phyloP scores from a whole-genome alignment of 305 asterid genomes.

The Fraxinus nigra region DNA sequence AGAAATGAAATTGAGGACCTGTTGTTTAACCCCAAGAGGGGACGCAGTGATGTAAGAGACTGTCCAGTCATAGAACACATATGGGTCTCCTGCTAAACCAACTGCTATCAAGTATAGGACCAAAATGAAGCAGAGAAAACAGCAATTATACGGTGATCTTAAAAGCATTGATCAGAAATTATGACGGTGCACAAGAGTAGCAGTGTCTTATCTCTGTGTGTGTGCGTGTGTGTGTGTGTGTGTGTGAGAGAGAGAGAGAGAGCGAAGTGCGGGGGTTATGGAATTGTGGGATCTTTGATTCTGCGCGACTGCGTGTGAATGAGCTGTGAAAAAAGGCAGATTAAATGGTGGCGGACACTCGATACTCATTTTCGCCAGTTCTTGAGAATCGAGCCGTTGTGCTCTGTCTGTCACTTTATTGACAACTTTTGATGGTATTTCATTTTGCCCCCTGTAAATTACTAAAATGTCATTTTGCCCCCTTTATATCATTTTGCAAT shows the following conservation, averaged over 20 bases:
- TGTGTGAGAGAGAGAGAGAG: conserved; percentile 6
- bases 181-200: conserved; percentile 10
- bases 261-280: background rate
- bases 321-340: conserved; percentile 29
- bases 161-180: conserved; percentile 51
- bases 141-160: conserved; percentile 30
- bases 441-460: background rate
- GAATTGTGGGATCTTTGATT: conserved; percentile 22
- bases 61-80: conserved; percentile 74
- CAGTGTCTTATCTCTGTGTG: background rate
- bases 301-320: conserved; percentile 3
- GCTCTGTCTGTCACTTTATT: background rate
- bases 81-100: conserved; percentile 71
- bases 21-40: conserved; percentile 82
- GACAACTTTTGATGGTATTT: background rate
- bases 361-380: background rate
- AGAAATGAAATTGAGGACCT: conserved; percentile 43
- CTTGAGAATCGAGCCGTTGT: conserved; percentile 38
- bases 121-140: conserved; percentile 35
- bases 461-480: background rate
- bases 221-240: background rate
- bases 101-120: conserved; percentile 34
- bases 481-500: background rate
- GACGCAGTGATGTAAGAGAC: conserved; percentile 75
- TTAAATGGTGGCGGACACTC: conserved; percentile 1